phyloP scores from a whole-genome alignment of 352 stramenopile genomes.

The Aphanomyces cochlioides region DNA sequence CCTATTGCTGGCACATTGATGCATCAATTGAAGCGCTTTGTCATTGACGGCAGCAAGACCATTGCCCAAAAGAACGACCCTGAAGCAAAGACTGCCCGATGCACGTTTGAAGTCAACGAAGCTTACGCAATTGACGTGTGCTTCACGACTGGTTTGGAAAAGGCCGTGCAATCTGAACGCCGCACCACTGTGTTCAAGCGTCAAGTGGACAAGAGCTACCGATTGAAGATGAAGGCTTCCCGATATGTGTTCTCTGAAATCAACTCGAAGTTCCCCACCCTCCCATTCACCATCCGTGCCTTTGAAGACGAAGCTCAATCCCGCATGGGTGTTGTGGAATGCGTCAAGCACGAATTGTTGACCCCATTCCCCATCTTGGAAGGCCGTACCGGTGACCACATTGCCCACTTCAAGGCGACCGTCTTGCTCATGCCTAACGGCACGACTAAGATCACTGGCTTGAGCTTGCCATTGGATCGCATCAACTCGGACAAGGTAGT shows the following conservation, averaged over 20 bases:
- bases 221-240: slow-evolving; percentile 92
- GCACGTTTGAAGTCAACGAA: slow-evolving; percentile 95
- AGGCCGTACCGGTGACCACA: slow-evolving; percentile 91
- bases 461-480: slow-evolving; percentile 85
- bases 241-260: slow-evolving; percentile 97
- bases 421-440: slow-evolving; percentile 96
- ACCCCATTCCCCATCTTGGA: slow-evolving; percentile 97
- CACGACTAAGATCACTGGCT: slow-evolving; percentile 94
- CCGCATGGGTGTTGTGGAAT: slow-evolving; percentile 98
- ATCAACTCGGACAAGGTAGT: slow-evolving; percentile 91
- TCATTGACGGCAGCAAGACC: slow-evolving; percentile 98
- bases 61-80: slow-evolving; percentile 90
- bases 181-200: slow-evolving; percentile 99
- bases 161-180: slow-evolving; percentile 84
- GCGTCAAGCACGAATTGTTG: slow-evolving; percentile 96
- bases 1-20: slow-evolving; percentile 96
- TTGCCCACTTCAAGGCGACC: slow-evolving; percentile 99
- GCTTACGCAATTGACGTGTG: slow-evolving; percentile 99
- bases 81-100: slow-evolving; percentile 80
- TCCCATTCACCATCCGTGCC: slow-evolving; percentile 97
- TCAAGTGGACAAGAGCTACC: slow-evolving; percentile 98
- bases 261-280: slow-evolving; percentile 96
- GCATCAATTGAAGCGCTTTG: slow-evolving; percentile 99
- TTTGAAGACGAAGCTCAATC: slow-evolving; percentile 95
- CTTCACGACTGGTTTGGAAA: slow-evolving; percentile 97